Evolutionary conservation across 805 yeast species (phyloP), one percentile per base, ranked within the genome.

Genomic region (Clavispora vitiphila): DNA sequence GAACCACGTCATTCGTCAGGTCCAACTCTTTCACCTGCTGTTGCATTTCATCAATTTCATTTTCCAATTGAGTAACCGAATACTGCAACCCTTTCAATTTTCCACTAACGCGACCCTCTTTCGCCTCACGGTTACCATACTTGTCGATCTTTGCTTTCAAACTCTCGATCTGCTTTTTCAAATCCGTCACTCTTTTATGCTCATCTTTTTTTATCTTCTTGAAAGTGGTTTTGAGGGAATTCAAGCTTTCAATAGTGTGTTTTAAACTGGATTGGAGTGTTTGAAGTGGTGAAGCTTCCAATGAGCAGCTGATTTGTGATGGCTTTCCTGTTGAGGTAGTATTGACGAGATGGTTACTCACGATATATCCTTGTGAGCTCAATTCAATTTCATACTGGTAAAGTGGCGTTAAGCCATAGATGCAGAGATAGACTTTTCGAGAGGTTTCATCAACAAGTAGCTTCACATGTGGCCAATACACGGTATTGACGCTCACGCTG

Each of bases 61-160:
- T 41, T 43, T 69, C 72, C 36, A 67, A 51, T 49, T 69, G 74
- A 12, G 53, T 50, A 4, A 67, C 69, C 0, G 67, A 56, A 41
- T 68, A 71, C 44, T 68, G 60, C 35, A 69, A 57, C 6, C 72
- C 70, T 44, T 64, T 65, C 26, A 69, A 49, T 41, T 67, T 69
- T 4, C 71, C 67, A 43, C 61, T 55, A 0, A 56, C 47, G 37
- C 69, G 51, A 20, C 53, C 57, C 32, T 69, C 72, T 41, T 51
- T 58, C 12, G 42, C 37, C 20, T 54, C 53, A 27, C 51, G 55
- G 31, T 44, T 49, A 11, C 55, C 54, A 36, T 57, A 58, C 45
- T 63, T 67, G 4, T 59, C 54, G n/a, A 66, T 59, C 37, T 60
- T 64, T 27, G 51, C 53, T 36, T 55, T 57, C 39, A 67, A 49